Conservation (phyloP, 768 basidiomycete species). For the Scleroderma bovista region DNA sequence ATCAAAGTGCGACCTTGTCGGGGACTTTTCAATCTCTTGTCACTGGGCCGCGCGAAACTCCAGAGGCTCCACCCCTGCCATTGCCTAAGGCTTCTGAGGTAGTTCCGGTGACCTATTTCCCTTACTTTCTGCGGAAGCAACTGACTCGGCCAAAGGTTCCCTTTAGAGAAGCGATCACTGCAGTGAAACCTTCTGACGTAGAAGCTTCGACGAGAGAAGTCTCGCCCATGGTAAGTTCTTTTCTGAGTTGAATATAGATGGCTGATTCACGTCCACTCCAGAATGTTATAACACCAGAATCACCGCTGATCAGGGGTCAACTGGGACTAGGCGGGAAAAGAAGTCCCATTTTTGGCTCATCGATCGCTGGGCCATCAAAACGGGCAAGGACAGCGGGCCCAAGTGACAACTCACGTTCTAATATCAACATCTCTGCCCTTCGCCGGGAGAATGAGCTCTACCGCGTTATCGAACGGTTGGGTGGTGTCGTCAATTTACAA, state of each 20-base stretch:
- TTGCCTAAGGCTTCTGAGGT: too few species aligned
- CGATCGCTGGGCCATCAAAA: slow-evolving; percentile 16
- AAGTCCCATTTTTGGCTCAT: slow-evolving; percentile 2
- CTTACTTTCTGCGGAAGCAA: too few species aligned
- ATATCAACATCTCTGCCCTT: slow-evolving; percentile 69
- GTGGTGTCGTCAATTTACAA: slow-evolving; percentile 63
- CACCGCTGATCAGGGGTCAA: background rate
- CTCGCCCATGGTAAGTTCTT: background rate
- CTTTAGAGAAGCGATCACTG: too few species aligned
- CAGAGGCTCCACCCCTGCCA: background rate
- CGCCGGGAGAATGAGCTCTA: slow-evolving; percentile 78
- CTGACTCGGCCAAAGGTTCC: too few species aligned
- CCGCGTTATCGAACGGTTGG: slow-evolving; percentile 56
- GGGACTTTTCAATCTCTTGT: background rate
- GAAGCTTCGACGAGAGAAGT: background rate
- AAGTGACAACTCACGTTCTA: slow-evolving; percentile 22
- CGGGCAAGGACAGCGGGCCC: slow-evolving; percentile 5
- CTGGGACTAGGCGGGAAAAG: slow-evolving; percentile 10
- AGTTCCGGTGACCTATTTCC: too few species aligned
- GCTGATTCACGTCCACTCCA: background rate
- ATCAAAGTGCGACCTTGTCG: background rate
- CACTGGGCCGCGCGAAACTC: background rate
- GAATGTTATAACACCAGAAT: background rate
- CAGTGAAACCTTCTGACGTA: background rate
- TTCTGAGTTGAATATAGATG: background rate